Base-by-base conservation (phyloP, 371 early-diverging fungal genomes). In the Synchytrium microbalum region DNA sequence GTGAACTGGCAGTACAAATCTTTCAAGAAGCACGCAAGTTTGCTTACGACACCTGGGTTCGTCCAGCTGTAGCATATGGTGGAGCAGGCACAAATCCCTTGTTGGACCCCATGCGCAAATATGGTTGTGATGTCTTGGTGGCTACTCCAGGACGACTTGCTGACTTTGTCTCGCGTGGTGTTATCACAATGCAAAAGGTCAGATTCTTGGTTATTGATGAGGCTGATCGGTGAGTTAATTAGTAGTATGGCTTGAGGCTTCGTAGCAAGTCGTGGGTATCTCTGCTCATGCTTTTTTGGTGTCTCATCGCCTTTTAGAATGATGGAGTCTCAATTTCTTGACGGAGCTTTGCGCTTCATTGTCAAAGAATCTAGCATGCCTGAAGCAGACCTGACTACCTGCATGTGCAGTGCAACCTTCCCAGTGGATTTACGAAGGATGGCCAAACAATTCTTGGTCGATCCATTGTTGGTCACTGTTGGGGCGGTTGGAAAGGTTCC, bases 1-100 rank as follows among this genome's bases (percentile, higher is more conserved):
- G 99, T 72, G 99, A 99, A 81, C 84, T 99, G 61, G 98, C 99
- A 32, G 80, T 98, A 63, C 99, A 99, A 77, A 99, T 98, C 67
- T 94, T 92, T 77, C 93, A 51, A 14, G 51, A 51, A 51, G 51
- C 51, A 13, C 51, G 51, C 51, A 51, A 51, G n/a, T 51, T 51
- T n/a, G 51, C 51, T 13, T 51, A 51, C 51, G 51, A 14, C 13
- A 51, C 51, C n/a, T 51, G 51, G 51, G 51, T 51, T 13, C 13
- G 51, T 14, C 51, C 51, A 14, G 51, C 51, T 51, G 51, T 51
- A n/a, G 51, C n/a, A n/a, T 51, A 51, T 51, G 51, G 51, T n/a
- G 51, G 51, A n/a, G 51, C 51, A n/a, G 13, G 14, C 13, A n/a
- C 51, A n/a, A n/a, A n/a, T n/a, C n/a, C n/a, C n/a, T n/a, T n/a